Base-by-base conservation (phyloP, 2,329 filamentous ascomycete species). In the Penicillium sp. region DNA sequence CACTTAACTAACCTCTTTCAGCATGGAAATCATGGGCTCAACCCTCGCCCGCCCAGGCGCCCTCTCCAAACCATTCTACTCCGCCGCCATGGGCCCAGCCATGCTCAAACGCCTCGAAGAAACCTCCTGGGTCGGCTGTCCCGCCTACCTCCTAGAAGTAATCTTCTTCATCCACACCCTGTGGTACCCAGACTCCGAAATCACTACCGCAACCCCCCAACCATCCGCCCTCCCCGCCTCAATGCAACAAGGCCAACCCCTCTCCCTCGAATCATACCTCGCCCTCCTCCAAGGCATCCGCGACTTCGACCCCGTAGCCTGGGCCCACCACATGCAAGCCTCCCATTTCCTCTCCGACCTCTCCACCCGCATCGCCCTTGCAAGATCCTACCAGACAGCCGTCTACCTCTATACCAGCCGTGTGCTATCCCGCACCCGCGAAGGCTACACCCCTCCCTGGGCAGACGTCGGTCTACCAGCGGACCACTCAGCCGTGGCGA, bases 331-430 rank as follows among this genome's bases (percentile, higher is more conserved):
- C 50, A 75, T 79, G 68, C 76, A 78, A 65, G 64, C 69, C n/a
- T 75, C 69, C 59, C 67, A 71, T 40, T 85, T 82, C 72, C 81
- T 85, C 28, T 70, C 78, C 1, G 77, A 81, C 17, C 73, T 85
- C 13, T 76, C 80, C 53, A 74, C 78, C 64, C 82, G 81, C 56
- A 80, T 86, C 55, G 76, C 77, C 56, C 80, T 85, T 1, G 84
- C 77, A 30, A 72, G 70, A 51, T 68, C 75, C 57, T 79, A 78
- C 66, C 75, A 78, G 65, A 71, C 74, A 26, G 72, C 76, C 45
- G 76, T 79, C 51, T 78, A 79, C 60, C 74, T 79, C 33, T 79
- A 79, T 60, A 74, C 76, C 13, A 76, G 74, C 51, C 72, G 76
- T 9, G 76, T 79, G 1, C 73, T 79, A 56, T 77, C 75, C 33